phyloP scores from a whole-genome alignment of 257 asterid genomes.

The Capsicum rhomboideum region DNA sequence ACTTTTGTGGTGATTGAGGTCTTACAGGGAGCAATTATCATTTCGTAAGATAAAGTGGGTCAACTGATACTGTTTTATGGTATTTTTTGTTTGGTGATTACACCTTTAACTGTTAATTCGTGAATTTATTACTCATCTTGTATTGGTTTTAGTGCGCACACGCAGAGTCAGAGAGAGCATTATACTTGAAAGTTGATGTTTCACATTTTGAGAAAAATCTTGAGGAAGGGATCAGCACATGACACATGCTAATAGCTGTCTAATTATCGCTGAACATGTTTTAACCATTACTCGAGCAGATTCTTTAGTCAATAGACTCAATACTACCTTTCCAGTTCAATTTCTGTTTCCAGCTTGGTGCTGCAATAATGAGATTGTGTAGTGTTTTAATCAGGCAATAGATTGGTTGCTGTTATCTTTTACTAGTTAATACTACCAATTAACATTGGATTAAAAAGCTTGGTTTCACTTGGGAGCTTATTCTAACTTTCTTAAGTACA shows the following conservation, averaged over 20 bases:
- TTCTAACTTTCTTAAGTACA: slow-evolving; percentile 18
- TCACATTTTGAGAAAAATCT: background rate
- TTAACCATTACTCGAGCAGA: background rate
- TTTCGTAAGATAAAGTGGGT: background rate
- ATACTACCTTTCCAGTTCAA: background rate
- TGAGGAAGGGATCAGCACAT: background rate
- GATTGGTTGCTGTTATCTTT: background rate
- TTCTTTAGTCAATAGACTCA: background rate
- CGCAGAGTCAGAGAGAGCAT: background rate
- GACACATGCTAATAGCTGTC: background rate
- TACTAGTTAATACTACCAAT: background rate
- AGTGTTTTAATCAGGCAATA: background rate
- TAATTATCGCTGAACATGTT: background rate
- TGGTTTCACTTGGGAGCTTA: background rate
- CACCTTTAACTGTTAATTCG: background rate
- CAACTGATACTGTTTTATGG: background rate
- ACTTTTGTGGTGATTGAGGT: background rate
- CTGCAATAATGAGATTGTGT: background rate
- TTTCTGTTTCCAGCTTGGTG: background rate
- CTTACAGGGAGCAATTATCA: background rate
- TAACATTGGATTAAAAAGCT: background rate
- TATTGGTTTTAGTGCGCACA: background rate
- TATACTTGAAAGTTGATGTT: background rate
- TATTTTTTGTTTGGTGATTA: background rate
- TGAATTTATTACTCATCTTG: background rate